Percentiles rank a stretch among this genome's conserved stretches.
Conservation (phyloP, 2,329 filamentous ascomycete species). For the Penicillium crustosum region DNA sequence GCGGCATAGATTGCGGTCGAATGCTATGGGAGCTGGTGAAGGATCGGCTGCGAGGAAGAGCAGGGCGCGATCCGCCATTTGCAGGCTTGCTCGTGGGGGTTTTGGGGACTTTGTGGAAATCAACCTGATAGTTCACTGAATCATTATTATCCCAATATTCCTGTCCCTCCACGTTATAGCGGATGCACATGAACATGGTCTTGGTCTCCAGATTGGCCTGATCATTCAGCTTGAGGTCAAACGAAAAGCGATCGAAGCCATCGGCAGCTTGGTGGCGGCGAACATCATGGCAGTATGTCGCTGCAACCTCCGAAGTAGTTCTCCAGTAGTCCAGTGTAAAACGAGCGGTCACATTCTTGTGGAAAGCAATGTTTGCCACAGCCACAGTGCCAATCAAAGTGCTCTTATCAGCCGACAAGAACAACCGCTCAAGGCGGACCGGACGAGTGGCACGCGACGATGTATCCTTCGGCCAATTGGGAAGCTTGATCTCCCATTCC, state of each 20-base stretch:
- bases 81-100: conserved; percentile 55
- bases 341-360: conserved; percentile 83
- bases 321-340: conserved; percentile 99
- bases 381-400: conserved; percentile 78
- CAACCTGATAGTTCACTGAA: conserved; percentile 84
- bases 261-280: conserved; percentile 62
- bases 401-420: conserved; percentile 84
- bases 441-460: conserved; percentile 60
- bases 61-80: conserved; percentile 50
- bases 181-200: conserved; percentile 87
- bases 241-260: conserved; percentile 84
- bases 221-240: conserved; percentile 90
- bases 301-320: conserved; percentile 89
- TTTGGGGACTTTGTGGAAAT: conserved; percentile 79
- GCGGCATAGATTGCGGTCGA: conserved; percentile 52
- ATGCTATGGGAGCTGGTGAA: conserved; percentile 52
- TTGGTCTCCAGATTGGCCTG: conserved; percentile 88
- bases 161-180: conserved; percentile 77
- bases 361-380: conserved; percentile 84
- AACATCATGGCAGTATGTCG: conserved; percentile 82
- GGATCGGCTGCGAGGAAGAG: conserved; percentile 67
- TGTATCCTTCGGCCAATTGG: conserved; percentile 75
- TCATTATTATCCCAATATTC: conserved; percentile 97
- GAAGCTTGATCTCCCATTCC: conserved; percentile 83
- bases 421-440: conserved; percentile 81